Evolutionary conservation across 108 stramenopile genomes (phyloP).

Genomic region (Chaetoceros muelleri): DNA sequence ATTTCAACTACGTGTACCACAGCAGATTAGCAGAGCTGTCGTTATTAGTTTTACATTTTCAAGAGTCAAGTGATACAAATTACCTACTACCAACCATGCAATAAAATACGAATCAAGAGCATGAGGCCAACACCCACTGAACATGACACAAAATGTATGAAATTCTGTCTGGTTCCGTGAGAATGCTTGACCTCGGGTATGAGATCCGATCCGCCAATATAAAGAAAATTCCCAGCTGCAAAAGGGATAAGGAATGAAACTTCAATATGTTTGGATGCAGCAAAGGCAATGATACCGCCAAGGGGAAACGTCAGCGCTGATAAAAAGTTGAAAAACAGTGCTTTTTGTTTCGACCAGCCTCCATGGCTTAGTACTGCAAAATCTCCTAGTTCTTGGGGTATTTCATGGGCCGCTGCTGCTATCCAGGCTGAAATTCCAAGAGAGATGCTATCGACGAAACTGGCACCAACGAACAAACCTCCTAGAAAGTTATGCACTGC

Average conservation of each 20-base stretch:
- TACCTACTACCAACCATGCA: too few relatives aligned
- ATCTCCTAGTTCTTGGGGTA: conserved; percentile 15
- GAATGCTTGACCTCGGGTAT: conserved; percentile 8
- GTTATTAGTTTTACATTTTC: too few relatives aligned
- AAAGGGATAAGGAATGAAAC: conserved; percentile 6
- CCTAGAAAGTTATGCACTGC: conserved; percentile 15
- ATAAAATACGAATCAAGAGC: too few relatives aligned
- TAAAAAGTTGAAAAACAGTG: conserved; percentile 5
- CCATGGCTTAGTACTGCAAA: conserved; percentile 10
- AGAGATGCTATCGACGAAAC: conserved; percentile 1
- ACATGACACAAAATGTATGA: conserved; percentile 1
- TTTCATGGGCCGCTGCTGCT: conserved; percentile 11
- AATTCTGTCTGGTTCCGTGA: neutral
- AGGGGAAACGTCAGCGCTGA: conserved; percentile 6
- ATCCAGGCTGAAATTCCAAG: conserved; percentile 8
- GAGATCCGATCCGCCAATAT: conserved; percentile 6
- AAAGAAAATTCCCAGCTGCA: conserved; percentile 9
- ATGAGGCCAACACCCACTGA: neutral
- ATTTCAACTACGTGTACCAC: too few relatives aligned
- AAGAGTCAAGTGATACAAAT: too few relatives aligned
- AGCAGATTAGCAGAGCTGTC: too few relatives aligned
- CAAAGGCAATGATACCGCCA: conserved; percentile 4
- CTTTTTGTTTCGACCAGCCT: neutral
- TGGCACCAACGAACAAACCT: conserved; percentile 10
- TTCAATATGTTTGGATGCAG: conserved; percentile 2